Conservation (phyloP, 2,329 filamentous ascomycete genomes). For the Blastomyces percursus region DNA sequence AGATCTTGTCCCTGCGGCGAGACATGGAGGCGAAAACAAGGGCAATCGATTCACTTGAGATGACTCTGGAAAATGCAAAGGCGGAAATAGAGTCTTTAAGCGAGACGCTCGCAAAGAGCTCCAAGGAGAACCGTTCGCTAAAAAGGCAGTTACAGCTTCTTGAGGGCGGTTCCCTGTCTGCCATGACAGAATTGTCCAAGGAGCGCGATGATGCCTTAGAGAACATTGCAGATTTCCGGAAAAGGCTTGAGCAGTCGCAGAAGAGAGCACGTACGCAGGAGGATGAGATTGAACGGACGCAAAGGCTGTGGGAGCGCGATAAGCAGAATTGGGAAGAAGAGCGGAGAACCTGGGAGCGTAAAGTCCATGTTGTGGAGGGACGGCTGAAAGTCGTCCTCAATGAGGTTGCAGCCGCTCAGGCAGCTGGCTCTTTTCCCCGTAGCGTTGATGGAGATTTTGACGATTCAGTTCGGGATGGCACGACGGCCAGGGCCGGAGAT, state of each 20-base stretch:
- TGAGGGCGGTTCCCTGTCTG: slow-evolving; percentile 79
- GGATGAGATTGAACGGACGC: slow-evolving; percentile 67
- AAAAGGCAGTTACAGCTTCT: slow-evolving; percentile 78
- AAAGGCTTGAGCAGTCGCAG: slow-evolving; percentile 64
- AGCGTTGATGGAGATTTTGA: slow-evolving; percentile 50
- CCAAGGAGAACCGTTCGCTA: slow-evolving; percentile 66
- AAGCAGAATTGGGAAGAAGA: slow-evolving; percentile 78
- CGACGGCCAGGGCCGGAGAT: slow-evolving; percentile 49
- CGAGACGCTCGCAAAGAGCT: slow-evolving; percentile 48
- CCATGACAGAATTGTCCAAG: slow-evolving; percentile 67
- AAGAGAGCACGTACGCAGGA: slow-evolving; percentile 70
- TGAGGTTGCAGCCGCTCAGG: slow-evolving; percentile 51
- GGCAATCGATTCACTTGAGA: slow-evolving; percentile 76
- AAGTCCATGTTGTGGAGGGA: slow-evolving; percentile 79
- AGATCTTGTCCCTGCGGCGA: slow-evolving; percentile 75
- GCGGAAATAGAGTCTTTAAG: slow-evolving; percentile 64
- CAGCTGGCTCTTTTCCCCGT: slow-evolving; percentile 21
- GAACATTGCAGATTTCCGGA: slow-evolving; percentile 58
- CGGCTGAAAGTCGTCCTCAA: slow-evolving; percentile 74
- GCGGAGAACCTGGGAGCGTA: slow-evolving; percentile 68
- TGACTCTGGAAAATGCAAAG: slow-evolving; percentile 56
- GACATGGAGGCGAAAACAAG: slow-evolving; percentile 85
- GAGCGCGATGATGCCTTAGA: slow-evolving; percentile 80
- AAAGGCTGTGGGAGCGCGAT: slow-evolving; percentile 72
- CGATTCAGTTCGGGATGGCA: slow-evolving; percentile 50